These are phyloP conservation scores for Pistacia integerrima DNA, from an alignment of 345 rosid genomes.

Conservation along the genomic window DNA sequence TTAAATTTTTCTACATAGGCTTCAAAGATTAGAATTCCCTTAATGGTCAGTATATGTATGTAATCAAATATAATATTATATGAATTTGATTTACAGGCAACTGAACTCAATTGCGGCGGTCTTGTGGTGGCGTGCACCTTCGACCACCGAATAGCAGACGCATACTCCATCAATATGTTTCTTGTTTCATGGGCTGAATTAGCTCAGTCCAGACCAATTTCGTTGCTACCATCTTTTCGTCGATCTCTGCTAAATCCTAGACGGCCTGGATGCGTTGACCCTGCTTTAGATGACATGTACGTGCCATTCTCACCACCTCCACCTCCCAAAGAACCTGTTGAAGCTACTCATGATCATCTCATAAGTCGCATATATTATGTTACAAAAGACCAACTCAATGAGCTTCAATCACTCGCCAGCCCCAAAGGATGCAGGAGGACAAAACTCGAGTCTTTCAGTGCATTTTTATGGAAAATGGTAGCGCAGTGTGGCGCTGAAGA, in stretches of 20 bases:
- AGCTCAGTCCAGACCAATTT: constrained; percentile 44
- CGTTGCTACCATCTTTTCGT: constrained; percentile 54
- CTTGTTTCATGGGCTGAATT: constrained; percentile 69
- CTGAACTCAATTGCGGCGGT: constrained; percentile 69
- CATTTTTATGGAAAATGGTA: constrained; percentile 72
- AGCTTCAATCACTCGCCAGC: constrained; percentile 49
- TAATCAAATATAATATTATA: too few species aligned
- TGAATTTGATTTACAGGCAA: constrained; percentile 39
- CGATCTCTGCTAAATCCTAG: constrained; percentile 65
- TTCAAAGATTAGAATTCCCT: too few species aligned
- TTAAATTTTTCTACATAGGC: background rate
- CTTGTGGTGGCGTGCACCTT: constrained; percentile 72
- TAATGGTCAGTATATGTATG: too few species aligned
- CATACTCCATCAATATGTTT: constrained; percentile 76
- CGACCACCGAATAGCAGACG: constrained; percentile 82
- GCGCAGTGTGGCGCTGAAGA: constrained; percentile 20
- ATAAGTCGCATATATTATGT: constrained; percentile 64
- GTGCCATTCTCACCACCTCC: constrained; percentile 48
- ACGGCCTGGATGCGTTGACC: constrained; percentile 38
- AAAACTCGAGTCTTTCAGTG: constrained; percentile 66
- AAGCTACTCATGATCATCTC: constrained; percentile 24
- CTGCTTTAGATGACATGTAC: constrained; percentile 50
- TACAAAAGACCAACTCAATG: constrained; percentile 29
- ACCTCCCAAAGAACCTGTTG: constrained; percentile 37
- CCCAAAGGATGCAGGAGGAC: constrained; percentile 36